Base-by-base conservation (phyloP, 2,329 filamentous ascomycete species). In the Calonectria pseudoturangicola region DNA sequence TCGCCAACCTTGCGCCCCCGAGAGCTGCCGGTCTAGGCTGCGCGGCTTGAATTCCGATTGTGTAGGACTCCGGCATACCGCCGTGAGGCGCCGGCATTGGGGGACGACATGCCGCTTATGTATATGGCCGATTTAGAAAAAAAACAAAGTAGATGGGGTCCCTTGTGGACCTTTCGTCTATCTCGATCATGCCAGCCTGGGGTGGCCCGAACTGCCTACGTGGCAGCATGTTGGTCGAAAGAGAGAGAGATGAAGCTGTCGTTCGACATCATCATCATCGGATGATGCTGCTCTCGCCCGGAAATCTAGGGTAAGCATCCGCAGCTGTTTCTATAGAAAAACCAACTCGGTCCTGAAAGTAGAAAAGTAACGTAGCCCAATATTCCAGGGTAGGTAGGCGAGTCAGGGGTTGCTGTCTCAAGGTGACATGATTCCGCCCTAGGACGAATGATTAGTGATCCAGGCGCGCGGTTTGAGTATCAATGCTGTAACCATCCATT, bases 71-170 rank as follows among this genome's bases (percentile, higher is more conserved):
- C 70, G 70, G 70, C 65, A 68, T 72, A 71, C 70, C 70, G 43
- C 70, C 66, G 69, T 68, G 65, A 68, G 64, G 64, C 66, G 36
- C 51, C 70, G 71, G 66, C 70, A 70, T 41, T 72, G 71, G 67
- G 71, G 71, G 56, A 63, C 54, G 66, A 66, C 71, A 68, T 66
- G 66, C 66, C 71, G 71, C 51, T 54, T 43, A 54, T 60, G 54
- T 60, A 60, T 66, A 66, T 63, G 41, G 47, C 43, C 28, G 43
- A 47, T n/a, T 51, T 58, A 30, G 25, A 58, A 48, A 62, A 62
- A 43, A 56, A 48, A 45, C 43, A 50, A 58, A 58, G 48, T n/a
- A 72, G 56, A 64, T 63, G 65, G 54, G 58, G 60, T 27, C 60
- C 28, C 25, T 41, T 66, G 71, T 66, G 71, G 71, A 66, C 51